Evolutionary conservation across 108 stramenopile species (phyloP), one percentile per base, ranked within the genome.

Genomic region (Schizochytrium sp.): DNA sequence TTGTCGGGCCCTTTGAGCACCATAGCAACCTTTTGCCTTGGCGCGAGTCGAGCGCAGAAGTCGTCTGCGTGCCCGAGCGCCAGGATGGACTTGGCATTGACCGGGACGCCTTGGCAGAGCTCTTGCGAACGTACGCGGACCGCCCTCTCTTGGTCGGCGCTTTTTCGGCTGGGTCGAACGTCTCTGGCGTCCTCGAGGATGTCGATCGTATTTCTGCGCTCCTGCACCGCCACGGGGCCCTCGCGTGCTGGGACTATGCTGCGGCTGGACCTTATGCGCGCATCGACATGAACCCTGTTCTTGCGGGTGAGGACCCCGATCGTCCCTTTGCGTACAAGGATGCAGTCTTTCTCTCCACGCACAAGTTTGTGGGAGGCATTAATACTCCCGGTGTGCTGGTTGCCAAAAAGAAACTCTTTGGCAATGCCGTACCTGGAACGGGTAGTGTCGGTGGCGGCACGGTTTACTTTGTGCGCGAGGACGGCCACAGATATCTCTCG

Each of bases 1-100:
- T 99, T 90, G 92, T 96, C 29, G 96, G 98, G 6, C 97, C 98
- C 14, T 98, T 95, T 76, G 98, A 97, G 92, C 99, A 99, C 91
- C 99, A 99, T 89, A 97, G 97, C 76, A 98, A 98, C 91, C 88
- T 99, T 51, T 89, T 99, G 5, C 98, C 98, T 4, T 99, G 98
- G 98, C 90, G 98, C 88, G 99, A 99, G 93, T 93, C 91, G 58
- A 92, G 72, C 57, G 92, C 90, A 4, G 92, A 94, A 45, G 92
- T 93, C 41, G 57, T 93, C 25, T 72, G 53, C 5, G 51, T 94
- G 16, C 34, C 88, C 25, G 88, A 93, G 14, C 58, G 72, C 29
- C 76, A 41, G 5, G 16, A 12, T 12, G 72, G 72, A 47, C 19
- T 18, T 8, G 91, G 91, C 28, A 92, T 97, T 0, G 96, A 98